phyloP scores from a whole-genome alignment of 129 eudicot species.

The Flaveria bidentis region DNA sequence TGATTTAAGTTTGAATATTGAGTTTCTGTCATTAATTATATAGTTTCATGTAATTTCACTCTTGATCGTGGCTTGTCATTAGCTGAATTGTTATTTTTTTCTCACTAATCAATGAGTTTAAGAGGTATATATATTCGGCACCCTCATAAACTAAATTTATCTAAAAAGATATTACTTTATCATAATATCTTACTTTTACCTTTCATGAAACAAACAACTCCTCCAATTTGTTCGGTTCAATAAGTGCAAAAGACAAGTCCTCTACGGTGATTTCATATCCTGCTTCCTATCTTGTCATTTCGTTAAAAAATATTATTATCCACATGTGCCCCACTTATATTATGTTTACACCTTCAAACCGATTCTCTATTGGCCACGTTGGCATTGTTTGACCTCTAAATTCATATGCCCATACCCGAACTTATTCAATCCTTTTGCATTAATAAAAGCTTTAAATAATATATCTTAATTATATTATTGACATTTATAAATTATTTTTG shows the following conservation, averaged over 20 bases:
- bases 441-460: background rate
- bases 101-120: background rate
- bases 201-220: background rate
- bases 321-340: background rate
- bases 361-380: background rate
- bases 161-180: background rate
- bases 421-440: background rate
- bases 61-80: background rate
- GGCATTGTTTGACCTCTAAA: constrained; percentile 23
- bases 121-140: background rate
- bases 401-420: background rate
- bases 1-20: no score
- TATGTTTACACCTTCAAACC: background rate
- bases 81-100: background rate
- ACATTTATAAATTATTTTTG: background rate
- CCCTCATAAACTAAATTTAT: background rate
- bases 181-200: background rate
- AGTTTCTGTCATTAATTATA: no score
- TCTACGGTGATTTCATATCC: constrained; percentile 32
- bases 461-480: background rate
- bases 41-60: no score
- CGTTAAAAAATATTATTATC: constrained; percentile 2
- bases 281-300: constrained; percentile 29
- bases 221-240: background rate
- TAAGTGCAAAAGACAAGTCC: constrained; percentile 31